Percentiles rank a stretch among this genome's conserved stretches.
Evolutionary conservation across 2,329 filamentous ascomycete genomes (phyloP).

Genomic region (Gyromitra esculenta): DNA sequence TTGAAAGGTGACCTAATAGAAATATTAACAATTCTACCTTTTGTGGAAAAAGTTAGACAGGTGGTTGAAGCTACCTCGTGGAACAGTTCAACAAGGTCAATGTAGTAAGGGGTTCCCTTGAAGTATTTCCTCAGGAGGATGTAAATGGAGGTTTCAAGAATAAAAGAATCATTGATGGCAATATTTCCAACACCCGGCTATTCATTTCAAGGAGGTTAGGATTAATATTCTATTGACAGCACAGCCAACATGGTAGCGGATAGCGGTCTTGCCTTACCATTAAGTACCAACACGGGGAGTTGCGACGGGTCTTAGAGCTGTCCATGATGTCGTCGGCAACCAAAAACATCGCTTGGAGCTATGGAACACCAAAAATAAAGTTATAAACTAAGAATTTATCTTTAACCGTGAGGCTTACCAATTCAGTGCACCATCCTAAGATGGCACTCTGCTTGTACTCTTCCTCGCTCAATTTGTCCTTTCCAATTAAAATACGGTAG

Average conservation of each 20-base stretch:
- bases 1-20: slow-evolving; percentile 75
- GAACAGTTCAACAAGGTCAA: slow-evolving; percentile 94
- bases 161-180: slow-evolving; percentile 97
- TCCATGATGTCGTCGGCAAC: slow-evolving; percentile 99
- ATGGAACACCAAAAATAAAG: background rate
- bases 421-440: slow-evolving; percentile 96
- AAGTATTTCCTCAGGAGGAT: slow-evolving; percentile 93
- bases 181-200: slow-evolving; percentile 90
- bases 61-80: slow-evolving; percentile 69
- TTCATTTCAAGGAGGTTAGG: slow-evolving; percentile 20
- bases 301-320: slow-evolving; percentile 89
- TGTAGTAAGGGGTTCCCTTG: slow-evolving; percentile 83
- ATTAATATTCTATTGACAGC: background rate
- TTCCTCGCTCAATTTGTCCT: slow-evolving; percentile 75
- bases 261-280: slow-evolving; percentile 33
- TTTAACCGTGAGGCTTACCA: slow-evolving; percentile 61
- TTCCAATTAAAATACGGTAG: slow-evolving; percentile 77
- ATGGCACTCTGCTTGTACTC: slow-evolving; percentile 90
- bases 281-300: slow-evolving; percentile 94
- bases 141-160: slow-evolving; percentile 93
- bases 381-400: slow-evolving; percentile 10
- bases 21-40: background rate
- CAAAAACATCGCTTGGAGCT: slow-evolving; percentile 96
- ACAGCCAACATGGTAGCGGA: background rate
- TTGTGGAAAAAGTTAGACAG: background rate